phyloP scores from a whole-genome alignment of 73 alveolate genomes.

The Stentor coeruleus region DNA sequence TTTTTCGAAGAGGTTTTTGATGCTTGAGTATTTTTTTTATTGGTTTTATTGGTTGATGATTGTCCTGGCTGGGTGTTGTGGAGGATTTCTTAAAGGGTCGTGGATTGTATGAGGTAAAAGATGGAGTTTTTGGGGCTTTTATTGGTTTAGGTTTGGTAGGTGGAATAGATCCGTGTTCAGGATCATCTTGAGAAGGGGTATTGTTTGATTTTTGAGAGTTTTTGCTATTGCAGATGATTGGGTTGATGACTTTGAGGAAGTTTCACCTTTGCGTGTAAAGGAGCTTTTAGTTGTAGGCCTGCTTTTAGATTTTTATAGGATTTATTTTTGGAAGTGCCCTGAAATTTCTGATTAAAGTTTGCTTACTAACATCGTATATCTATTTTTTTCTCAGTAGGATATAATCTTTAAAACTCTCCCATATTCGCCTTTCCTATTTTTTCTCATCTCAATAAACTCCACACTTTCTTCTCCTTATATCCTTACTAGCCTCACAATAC shows the following conservation, averaged over 20 bases:
- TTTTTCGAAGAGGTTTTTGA: too few species aligned
- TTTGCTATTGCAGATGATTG: not conserved
- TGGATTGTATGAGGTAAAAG: too few species aligned
- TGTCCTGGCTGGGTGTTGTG: too few species aligned
- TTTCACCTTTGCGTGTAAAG: not conserved
- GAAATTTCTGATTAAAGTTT: not conserved
- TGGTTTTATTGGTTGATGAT: too few species aligned
- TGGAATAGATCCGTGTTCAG: too few species aligned
- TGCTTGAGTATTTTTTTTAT: too few species aligned
- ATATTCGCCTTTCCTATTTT: conserved; percentile 19
- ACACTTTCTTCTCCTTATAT: not conserved
- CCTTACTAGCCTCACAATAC: conserved; percentile 26
- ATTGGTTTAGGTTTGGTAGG: too few species aligned
- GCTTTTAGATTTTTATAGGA: not conserved
- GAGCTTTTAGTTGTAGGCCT: not conserved
- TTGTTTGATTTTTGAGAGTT: not conserved
- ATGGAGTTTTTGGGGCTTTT: not conserved
- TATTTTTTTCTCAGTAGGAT: conserved; percentile 25
- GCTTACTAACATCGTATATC: not conserved
- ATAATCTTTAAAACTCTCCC: conserved; percentile 28
- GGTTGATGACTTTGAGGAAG: not conserved
- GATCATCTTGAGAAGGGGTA: too few species aligned
- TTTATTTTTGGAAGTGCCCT: not conserved
- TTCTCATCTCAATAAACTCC: not conserved
- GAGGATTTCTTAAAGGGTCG: too few species aligned